Evolutionary conservation across 176 grass and related monocot species (phyloP).

Genomic region (Luzula sylvatica): DNA sequence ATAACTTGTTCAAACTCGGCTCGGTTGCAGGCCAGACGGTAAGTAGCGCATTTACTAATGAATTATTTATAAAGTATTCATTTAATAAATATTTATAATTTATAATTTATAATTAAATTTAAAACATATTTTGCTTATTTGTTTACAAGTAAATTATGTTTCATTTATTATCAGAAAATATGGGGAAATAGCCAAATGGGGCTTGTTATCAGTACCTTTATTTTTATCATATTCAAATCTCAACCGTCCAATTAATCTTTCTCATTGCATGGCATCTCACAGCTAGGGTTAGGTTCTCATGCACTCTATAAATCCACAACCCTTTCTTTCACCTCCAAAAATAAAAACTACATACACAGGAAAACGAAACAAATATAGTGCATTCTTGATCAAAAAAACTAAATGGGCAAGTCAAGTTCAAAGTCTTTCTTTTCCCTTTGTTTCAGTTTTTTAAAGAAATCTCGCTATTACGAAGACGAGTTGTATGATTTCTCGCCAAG

Average conservation of each 20-base stretch:
- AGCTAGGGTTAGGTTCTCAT: conserved; percentile 4
- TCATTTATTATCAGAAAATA: too few relatives aligned
- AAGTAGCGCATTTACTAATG: too few relatives aligned
- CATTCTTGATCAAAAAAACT: neutral
- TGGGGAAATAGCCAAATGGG: too few relatives aligned
- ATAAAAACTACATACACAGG: neutral
- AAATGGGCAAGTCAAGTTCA: conserved; percentile 39
- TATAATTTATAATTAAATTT: too few relatives aligned
- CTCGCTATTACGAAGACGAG: conserved; percentile 32
- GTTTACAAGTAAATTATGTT: too few relatives aligned
- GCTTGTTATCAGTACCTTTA: neutral
- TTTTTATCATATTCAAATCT: conserved; percentile 10
- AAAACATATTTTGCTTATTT: too few relatives aligned
- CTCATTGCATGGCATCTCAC: conserved; percentile 12
- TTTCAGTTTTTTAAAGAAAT: conserved; percentile 62
- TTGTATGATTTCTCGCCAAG: conserved; percentile 16
- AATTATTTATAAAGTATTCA: too few relatives aligned
- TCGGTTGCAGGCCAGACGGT: too few relatives aligned
- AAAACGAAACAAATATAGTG: neutral
- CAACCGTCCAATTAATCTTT: neutral
- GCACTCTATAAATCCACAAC: neutral
- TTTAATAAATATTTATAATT: too few relatives aligned
- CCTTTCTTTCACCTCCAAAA: neutral
- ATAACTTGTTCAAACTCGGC: too few relatives aligned
- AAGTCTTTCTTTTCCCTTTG: conserved; percentile 53